phyloP scores from a whole-genome alignment of 352 stramenopile genomes.

The Phytophthora sojae region DNA sequence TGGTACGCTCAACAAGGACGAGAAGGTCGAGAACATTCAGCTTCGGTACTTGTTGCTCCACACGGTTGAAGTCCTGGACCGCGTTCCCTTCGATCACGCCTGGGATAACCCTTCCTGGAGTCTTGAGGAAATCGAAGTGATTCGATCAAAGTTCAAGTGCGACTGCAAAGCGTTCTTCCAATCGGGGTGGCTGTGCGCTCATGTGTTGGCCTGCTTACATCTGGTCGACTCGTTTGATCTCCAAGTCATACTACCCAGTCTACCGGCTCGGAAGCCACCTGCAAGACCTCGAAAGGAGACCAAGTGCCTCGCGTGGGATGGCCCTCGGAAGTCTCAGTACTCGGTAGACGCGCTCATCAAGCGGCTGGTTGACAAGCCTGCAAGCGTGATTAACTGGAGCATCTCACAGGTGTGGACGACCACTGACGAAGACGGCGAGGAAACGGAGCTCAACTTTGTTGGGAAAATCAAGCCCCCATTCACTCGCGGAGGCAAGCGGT shows the following conservation, averaged over 20 bases:
- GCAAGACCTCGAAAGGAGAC: not conserved
- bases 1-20: not conserved
- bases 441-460: not conserved
- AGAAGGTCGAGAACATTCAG: slow-evolving; percentile 16
- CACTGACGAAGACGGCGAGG: not conserved
- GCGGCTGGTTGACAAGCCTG: not conserved
- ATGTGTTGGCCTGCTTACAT: slow-evolving; percentile 13
- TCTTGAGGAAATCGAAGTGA: slow-evolving; percentile 5
- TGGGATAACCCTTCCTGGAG: slow-evolving; percentile 1
- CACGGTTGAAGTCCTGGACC: not conserved
- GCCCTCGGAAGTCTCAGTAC: not conserved
- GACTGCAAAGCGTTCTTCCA: slow-evolving; percentile 21
- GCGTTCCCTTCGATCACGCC: slow-evolving; percentile 6
- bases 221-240: slow-evolving; percentile 8
- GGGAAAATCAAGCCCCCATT: not conserved
- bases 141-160: slow-evolving; percentile 19
- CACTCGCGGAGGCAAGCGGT: not conserved
- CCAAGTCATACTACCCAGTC: not conserved
- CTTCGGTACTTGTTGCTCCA: slow-evolving; percentile 10
- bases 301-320: not conserved
- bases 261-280: not conserved
- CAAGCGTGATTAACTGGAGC: not conserved
- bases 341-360: not conserved
- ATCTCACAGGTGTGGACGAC: not conserved
- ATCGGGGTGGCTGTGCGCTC: slow-evolving; percentile 16